A percentile compares a stretch with the other conserved stretches of the same genome.
phyloP scores from a whole-genome alignment of 129 eudicot genomes.

The Gnaphalium uliginosum region DNA sequence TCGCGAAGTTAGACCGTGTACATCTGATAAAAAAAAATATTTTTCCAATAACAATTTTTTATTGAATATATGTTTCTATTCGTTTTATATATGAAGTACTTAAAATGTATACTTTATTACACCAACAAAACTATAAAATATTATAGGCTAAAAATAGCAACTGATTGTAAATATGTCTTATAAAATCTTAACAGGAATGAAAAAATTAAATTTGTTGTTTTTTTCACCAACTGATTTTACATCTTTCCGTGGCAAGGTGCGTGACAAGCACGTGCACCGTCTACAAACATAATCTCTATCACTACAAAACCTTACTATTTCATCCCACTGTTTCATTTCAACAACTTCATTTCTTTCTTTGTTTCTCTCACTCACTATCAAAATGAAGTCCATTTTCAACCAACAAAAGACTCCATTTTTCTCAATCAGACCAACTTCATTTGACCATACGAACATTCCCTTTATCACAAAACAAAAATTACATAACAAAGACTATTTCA shows the following conservation, averaged over 20 bases:
- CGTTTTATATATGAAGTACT: no score
- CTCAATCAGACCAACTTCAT: constrained; percentile 18
- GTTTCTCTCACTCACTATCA: not conserved
- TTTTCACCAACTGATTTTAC: not conserved
- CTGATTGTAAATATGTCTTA: not conserved
- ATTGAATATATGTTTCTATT: no score
- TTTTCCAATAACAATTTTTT: no score
- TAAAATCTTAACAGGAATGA: not conserved
- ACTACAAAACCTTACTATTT: constrained; percentile 33
- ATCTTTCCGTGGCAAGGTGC: constrained; percentile 6
- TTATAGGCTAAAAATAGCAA: not conserved
- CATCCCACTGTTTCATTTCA: constrained; percentile 24
- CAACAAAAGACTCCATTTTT: constrained; percentile 19
- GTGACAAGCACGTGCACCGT: constrained; percentile 31
- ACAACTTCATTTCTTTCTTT: not conserved
- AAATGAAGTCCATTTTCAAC: constrained; percentile 27
- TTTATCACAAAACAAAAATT: not conserved
- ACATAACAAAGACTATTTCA: constrained; percentile 21
- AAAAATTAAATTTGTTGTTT: not conserved
- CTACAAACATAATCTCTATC: constrained; percentile 28
- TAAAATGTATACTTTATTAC: no score
- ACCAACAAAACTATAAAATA: no score
- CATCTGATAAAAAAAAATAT: no score
- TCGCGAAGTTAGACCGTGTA: no score
- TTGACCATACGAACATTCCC: constrained; percentile 18